These are phyloP conservation scores for Tolypocladium ophioglossoides DNA, from an alignment of 2,329 filamentous ascomycete genomes.

Conservation along the genomic window DNA sequence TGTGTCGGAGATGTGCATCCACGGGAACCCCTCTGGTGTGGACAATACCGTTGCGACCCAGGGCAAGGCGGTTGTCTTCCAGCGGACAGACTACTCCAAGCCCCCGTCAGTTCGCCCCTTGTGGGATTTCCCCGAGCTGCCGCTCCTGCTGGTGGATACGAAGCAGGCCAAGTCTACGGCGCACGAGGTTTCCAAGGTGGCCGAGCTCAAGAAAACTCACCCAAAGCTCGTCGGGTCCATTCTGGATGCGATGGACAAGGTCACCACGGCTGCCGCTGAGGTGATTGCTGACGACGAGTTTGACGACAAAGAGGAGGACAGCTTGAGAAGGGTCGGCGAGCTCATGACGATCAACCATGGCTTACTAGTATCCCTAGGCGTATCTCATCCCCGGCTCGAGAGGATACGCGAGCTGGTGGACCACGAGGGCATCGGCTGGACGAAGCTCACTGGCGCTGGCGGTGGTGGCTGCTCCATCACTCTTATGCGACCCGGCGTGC, in stretches of 20 bases:
- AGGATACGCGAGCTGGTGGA: slow-evolving; percentile 86
- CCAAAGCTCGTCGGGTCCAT: slow-evolving; percentile 71
- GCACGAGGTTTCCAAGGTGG: slow-evolving; percentile 80
- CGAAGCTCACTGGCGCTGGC: slow-evolving; percentile 90
- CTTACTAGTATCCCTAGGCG: slow-evolving; percentile 78
- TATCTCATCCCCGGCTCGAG: slow-evolving; percentile 89
- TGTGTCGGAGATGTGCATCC: slow-evolving; percentile 93
- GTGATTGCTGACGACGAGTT: slow-evolving; percentile 54
- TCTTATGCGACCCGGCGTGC: slow-evolving; percentile 59
- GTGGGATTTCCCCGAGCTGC: slow-evolving; percentile 84
- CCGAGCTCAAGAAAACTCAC: slow-evolving; percentile 56
- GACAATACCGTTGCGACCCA: slow-evolving; percentile 94
- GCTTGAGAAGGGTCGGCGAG: slow-evolving; percentile 68
- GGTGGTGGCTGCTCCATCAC: slow-evolving; percentile 95
- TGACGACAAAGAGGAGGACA: slow-evolving; percentile 50
- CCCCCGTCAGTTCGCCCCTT: slow-evolving; percentile 69
- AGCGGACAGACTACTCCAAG: slow-evolving; percentile 64
- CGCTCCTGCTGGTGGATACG: slow-evolving; percentile 82
- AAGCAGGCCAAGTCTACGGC: slow-evolving; percentile 78
- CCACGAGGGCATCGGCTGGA: slow-evolving; percentile 85
- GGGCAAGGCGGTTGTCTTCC: slow-evolving; percentile 89
- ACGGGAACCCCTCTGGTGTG: slow-evolving; percentile 91
- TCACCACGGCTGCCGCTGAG: slow-evolving; percentile 45
- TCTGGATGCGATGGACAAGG: slow-evolving; percentile 73
- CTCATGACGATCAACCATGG: slow-evolving; percentile 93